Evolutionary conservation across 192 early-diverging fungal species (phyloP), one percentile per base, ranked within the genome.

Genomic region (Coemansia sp.): DNA sequence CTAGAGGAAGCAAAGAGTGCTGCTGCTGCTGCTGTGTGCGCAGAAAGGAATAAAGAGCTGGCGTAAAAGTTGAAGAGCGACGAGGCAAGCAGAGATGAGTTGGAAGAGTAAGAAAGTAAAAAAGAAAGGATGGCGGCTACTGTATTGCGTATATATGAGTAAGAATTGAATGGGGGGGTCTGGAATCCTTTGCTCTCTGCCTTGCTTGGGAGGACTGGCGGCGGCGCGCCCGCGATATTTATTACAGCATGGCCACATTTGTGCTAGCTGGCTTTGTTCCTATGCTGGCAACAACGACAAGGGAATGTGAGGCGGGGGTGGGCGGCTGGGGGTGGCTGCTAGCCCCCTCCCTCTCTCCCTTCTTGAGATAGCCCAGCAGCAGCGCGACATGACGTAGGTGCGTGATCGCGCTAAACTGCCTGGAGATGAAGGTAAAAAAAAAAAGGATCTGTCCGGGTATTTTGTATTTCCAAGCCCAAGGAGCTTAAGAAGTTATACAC

Each of bases 231-330:
- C 36, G 58, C 64, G 69, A 66, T 75, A 75, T 75, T 75, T 75
- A 80, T 75, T 75, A 53, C 78, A 72, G 78, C 78, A 39, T 75
- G 73, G 78, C 66, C 78, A 61, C 73, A 80, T 72, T 80, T 75
- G 58, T 38, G 58, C 58, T 66, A 57, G 29, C 55, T 65, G 55
- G 46, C 50, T 34, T 64, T 80, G 69, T 72, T 80, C 72, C 62
- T 74, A 74, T 68, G 63, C 67, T 74, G 64, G 70, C 64, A 32
- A 57, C 31, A 73, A 70, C 61, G 51, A 67, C 29, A 66, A 59
- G 64, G 60, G 42, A 66, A 66, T 38, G 45, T 44, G 42, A 68
- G 61, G 66, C 32, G 61, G 67, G 61, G 51, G 62, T 11, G 69
- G 68, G 74, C 59, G 23, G 46, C 12, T 19, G 59, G 41, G 61